These are phyloP conservation scores for Endoconidiophora polonica DNA, from an alignment of 2,329 filamentous ascomycete species.

Conservation along the genomic window DNA sequence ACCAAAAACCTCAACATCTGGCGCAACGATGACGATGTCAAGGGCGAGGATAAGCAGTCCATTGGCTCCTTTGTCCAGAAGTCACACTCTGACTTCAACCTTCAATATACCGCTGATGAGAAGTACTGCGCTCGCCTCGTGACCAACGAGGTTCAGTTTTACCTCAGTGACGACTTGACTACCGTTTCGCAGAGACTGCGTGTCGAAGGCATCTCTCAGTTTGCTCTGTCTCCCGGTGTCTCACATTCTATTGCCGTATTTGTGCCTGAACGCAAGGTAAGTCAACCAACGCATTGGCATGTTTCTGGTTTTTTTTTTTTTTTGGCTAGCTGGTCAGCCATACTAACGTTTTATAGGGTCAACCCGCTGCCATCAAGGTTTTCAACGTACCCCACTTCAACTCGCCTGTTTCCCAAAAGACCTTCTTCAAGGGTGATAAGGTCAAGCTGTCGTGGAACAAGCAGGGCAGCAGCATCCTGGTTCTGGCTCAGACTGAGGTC, in stretches of 20 bases:
- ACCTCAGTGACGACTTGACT: conserved; percentile 68
- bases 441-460: conserved; percentile 98
- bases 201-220: conserved; percentile 78
- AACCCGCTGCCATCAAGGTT: conserved; percentile 85
- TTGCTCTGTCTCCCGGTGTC: conserved; percentile 76
- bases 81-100: conserved; percentile 85
- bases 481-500: conserved; percentile 92
- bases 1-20: conserved; percentile 78
- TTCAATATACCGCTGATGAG: conserved; percentile 93
- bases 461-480: conserved; percentile 76
- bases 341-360: conserved; percentile 41
- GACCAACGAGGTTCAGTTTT: conserved; percentile 97
- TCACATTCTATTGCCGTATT: conserved; percentile 90
- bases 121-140: conserved; percentile 81
- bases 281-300: conserved; percentile 14
- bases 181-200: conserved; percentile 92
- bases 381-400: conserved; percentile 83
- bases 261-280: conserved; percentile 83
- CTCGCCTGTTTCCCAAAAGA: conserved; percentile 82
- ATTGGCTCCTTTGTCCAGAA: conserved; percentile 91
- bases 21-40: conserved; percentile 57
- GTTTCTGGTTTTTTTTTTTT: not conserved
- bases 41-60: conserved; percentile 49
- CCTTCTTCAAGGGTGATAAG: conserved; percentile 98
- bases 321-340: not conserved